phyloP scores from a whole-genome alignment of 2,329 filamentous ascomycete species.

The Fusarium coffeatum region DNA sequence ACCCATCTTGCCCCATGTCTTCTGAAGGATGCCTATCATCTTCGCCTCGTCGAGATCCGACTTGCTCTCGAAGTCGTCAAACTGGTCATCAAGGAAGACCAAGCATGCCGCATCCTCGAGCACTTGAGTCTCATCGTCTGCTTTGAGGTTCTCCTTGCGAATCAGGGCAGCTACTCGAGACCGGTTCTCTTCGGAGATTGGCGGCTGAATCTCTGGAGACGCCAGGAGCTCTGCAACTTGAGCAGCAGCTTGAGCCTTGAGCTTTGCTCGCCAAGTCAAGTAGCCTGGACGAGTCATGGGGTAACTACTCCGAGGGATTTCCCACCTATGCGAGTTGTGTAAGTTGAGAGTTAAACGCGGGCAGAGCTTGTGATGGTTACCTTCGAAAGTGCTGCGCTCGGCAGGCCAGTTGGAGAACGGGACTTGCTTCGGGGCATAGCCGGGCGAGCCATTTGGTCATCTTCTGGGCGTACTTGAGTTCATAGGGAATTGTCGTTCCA shows the following conservation, averaged over 20 bases:
- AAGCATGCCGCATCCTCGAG: constrained; percentile 89
- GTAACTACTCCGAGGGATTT: constrained; percentile 78
- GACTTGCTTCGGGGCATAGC: constrained; percentile 71
- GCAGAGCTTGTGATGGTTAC: constrained; percentile 42
- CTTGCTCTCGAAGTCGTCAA: constrained; percentile 79
- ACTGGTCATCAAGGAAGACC: constrained; percentile 88
- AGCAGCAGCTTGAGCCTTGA: constrained; percentile 72
- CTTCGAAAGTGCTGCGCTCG: constrained; percentile 87
- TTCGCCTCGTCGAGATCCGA: constrained; percentile 79
- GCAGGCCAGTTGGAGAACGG: constrained; percentile 77
- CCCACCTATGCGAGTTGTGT: constrained; percentile 66
- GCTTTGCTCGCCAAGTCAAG: constrained; percentile 79
- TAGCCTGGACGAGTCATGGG: constrained; percentile 82
- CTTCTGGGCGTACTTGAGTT: constrained; percentile 83
- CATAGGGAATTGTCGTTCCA: constrained; percentile 70
- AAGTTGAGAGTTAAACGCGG: not conserved
- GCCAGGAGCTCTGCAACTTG: constrained; percentile 67
- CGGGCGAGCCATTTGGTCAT: constrained; percentile 79
- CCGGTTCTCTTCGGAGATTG: constrained; percentile 62
- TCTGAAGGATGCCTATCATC: constrained; percentile 75
- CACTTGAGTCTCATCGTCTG: constrained; percentile 72
- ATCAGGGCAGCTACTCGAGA: constrained; percentile 76
- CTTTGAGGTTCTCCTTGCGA: constrained; percentile 78
- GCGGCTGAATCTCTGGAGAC: constrained; percentile 51
- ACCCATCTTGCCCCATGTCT: constrained; percentile 84